Conservation (phyloP, 2,329 filamentous ascomycete genomes). For the Hypomyces rosellus region DNA sequence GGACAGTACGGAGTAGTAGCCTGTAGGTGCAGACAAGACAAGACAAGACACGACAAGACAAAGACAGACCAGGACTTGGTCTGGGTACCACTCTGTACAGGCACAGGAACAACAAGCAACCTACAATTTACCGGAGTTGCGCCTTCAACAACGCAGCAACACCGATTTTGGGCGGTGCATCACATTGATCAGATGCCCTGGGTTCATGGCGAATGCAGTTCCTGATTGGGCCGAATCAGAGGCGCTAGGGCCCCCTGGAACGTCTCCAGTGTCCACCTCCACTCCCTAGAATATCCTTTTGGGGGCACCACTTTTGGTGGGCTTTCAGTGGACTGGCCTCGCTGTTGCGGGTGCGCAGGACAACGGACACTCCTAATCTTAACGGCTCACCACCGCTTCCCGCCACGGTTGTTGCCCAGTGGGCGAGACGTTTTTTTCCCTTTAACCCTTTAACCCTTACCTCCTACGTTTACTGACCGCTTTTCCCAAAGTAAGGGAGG, state of each 20-base stretch:
- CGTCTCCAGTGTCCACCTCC: too few species aligned
- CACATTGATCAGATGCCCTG: background rate
- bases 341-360: background rate
- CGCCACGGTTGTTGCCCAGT: background rate
- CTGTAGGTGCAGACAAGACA: too few species aligned
- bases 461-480: conserved; percentile 3
- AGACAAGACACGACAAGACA: too few species aligned
- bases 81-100: background rate
- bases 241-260: conserved; percentile 6
- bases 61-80: too few species aligned
- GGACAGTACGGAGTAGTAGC: too few species aligned
- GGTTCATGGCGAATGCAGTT: conserved; percentile 1
- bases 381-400: background rate
- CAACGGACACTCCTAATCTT: background rate
- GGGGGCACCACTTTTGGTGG: too few species aligned
- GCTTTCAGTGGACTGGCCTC: too few species aligned
- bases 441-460: too few species aligned
- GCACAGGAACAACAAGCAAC: background rate
- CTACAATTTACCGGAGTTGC: conserved; percentile 1
- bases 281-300: too few species aligned
- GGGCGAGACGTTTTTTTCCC: background rate
- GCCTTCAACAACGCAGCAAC: background rate
- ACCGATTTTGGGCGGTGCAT: background rate
- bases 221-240: conserved; percentile 7
- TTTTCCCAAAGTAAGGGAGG: background rate